Evolutionary conservation across 2,329 filamentous ascomycete genomes (phyloP).

Genomic region (Hymenoscyphus fructigenus): DNA sequence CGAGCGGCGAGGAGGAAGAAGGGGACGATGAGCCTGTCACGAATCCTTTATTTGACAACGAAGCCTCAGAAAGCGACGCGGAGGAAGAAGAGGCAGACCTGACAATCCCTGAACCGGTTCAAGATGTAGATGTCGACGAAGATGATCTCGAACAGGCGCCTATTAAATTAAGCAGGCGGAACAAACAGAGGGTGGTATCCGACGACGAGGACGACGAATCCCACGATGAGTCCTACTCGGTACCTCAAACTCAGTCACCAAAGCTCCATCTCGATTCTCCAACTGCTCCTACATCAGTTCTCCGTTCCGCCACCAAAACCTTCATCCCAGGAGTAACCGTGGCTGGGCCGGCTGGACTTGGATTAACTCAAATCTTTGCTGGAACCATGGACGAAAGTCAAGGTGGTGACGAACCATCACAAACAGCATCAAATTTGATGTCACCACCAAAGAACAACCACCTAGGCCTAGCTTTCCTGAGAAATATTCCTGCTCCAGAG

Average conservation of each 20-base stretch:
- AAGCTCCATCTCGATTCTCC: slow-evolving; percentile 45
- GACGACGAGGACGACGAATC: slow-evolving; percentile 46
- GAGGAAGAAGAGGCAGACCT: slow-evolving; percentile 34
- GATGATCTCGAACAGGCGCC: slow-evolving; percentile 29
- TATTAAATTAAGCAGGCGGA: slow-evolving; percentile 21
- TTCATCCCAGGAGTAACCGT: slow-evolving; percentile 70
- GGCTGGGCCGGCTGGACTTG: slow-evolving; percentile 61
- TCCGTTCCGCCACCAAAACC: slow-evolving; percentile 67
- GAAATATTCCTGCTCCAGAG: slow-evolving; percentile 50
- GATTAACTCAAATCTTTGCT: slow-evolving; percentile 86
- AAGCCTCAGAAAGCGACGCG: slow-evolving; percentile 42
- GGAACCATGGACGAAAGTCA: slow-evolving; percentile 75
- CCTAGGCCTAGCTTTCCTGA: slow-evolving; percentile 45
- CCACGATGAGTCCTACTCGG: slow-evolving; percentile 24
- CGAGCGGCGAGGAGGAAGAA: slow-evolving; percentile 30
- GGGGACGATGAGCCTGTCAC: slow-evolving; percentile 46
- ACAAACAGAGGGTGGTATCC: slow-evolving; percentile 35
- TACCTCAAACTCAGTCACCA: slow-evolving; percentile 31
- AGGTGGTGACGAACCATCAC: slow-evolving; percentile 25
- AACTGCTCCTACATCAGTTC: slow-evolving; percentile 57
- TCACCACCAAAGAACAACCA: background rate
- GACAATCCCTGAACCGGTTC: slow-evolving; percentile 37
- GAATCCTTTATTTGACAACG: slow-evolving; percentile 34
- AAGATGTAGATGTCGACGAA: slow-evolving; percentile 30
- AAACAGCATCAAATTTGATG: background rate